Conservation (phyloP, 148 eudicot genomes). For the Arbutus unedo region DNA sequence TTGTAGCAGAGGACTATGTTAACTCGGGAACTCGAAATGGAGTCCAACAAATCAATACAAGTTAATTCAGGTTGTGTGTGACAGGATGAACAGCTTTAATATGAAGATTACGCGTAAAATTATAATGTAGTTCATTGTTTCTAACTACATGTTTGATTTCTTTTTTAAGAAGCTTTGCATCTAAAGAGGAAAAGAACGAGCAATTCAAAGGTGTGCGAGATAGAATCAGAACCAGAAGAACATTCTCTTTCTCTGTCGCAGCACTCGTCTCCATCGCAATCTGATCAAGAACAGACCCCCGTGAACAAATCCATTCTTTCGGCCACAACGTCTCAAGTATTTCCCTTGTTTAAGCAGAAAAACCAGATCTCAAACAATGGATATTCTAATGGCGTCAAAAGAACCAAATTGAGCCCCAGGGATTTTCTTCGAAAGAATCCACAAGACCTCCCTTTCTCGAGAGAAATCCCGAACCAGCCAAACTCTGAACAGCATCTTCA, state of each 20-base stretch:
- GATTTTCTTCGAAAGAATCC: slow-evolving; percentile 14
- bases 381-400: slow-evolving; percentile 7
- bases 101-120: neutral
- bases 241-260: slow-evolving; percentile 72
- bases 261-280: slow-evolving; percentile 76
- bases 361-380: slow-evolving; percentile 24
- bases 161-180: slow-evolving; percentile 32
- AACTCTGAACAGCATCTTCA: slow-evolving; percentile 20
- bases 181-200: slow-evolving; percentile 50
- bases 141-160: slow-evolving; percentile 3
- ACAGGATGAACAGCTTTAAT: neutral
- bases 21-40: slow-evolving; percentile 26
- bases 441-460: slow-evolving; percentile 19
- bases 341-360: slow-evolving; percentile 40
- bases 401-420: slow-evolving; percentile 20
- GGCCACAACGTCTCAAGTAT: slow-evolving; percentile 22
- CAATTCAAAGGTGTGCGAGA: slow-evolving; percentile 40
- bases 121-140: too few relatives aligned
- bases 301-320: slow-evolving; percentile 26
- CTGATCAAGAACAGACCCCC: slow-evolving; percentile 71
- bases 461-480: slow-evolving; percentile 21
- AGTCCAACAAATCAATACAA: slow-evolving; percentile 21
- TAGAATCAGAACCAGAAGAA: slow-evolving; percentile 63
- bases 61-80: slow-evolving; percentile 30
- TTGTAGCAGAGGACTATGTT: slow-evolving; percentile 41